Evolutionary conservation across 306 rosid species (phyloP).

Genomic region (Ziziphus jujuba): DNA sequence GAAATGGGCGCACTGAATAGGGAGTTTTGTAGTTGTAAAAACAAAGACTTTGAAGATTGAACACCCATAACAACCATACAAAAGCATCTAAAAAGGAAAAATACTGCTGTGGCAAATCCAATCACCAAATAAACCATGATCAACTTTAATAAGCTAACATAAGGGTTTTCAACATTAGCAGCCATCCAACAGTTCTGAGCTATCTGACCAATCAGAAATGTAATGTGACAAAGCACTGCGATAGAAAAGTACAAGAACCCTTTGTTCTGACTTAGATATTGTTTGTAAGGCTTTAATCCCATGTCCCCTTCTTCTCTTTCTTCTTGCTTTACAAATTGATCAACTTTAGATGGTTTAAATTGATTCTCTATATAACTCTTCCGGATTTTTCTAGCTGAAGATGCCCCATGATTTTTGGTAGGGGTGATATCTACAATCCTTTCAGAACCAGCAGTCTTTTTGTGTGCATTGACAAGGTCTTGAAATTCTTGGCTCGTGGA

Average conservation of each 20-base stretch:
- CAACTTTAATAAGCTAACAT: constrained; percentile 50
- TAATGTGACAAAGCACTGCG: constrained; percentile 44
- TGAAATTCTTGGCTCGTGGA: constrained; percentile 65
- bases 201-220: constrained; percentile 53
- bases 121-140: constrained; percentile 67
- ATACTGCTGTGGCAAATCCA: constrained; percentile 47
- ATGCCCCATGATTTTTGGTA: constrained; percentile 19
- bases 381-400: constrained; percentile 46
- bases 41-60: constrained; percentile 71
- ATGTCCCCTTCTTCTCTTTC: constrained; percentile 79
- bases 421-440: constrained; percentile 46
- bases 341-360: constrained; percentile 37
- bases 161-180: constrained; percentile 64
- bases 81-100: constrained; percentile 58
- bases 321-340: constrained; percentile 81
- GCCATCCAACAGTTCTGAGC: constrained; percentile 92
- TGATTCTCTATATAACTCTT: constrained; percentile 45
- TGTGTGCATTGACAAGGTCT: constrained; percentile 90
- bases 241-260: constrained; percentile 59
- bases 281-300: constrained; percentile 67
- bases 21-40: constrained; percentile 64
- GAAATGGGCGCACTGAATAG: constrained; percentile 84
- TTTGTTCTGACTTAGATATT: constrained; percentile 72
- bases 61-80: constrained; percentile 53
- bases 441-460: constrained; percentile 83